Evolutionary conservation across 2,329 filamentous ascomycete species (phyloP), one percentile per base, ranked within the genome.

Genomic region (Verticillium nubilum): DNA sequence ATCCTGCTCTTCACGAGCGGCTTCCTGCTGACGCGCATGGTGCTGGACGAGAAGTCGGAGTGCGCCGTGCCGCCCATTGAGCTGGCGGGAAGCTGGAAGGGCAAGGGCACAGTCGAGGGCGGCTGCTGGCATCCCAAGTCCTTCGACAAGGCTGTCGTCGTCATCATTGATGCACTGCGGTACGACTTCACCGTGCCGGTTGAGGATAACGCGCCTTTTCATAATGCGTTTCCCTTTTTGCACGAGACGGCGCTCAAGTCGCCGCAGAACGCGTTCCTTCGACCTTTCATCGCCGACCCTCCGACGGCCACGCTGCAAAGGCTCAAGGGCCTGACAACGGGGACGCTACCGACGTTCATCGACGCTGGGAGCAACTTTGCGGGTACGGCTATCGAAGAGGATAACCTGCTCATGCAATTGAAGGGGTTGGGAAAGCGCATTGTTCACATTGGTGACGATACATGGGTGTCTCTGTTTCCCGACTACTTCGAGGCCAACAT

Each of bases 51-150:
- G 68, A 89, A 88, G 71, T 92, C 91, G 13, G 80, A 80, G 60
- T 95, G 91, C 72, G 76, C 79, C 12, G 74, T 79, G 50, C 86
- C 90, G 56, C 94, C 95, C 4, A 84, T 90, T 60, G 80, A 84
- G 33, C 57, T 61, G 23, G n/a, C 56, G 5, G 56, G 57, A 35
- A 75, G 71, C 59, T 79, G 77, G 78, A 63, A 70, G 35, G 74
- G 74, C 10, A 71, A 70, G 52, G 73, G 77, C 9, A 80, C 76
- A 17, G 73, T 78, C 2, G 76, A 84, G 25, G 79, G 82, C 60
- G 95, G 95, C 64, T 99, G 95, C 81, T 99, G 95, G 95, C 92
- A 98, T 72, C 91, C 92, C 33, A 96, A 92, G 77, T 91, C 87
- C 2, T 99, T 98, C 71, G 86, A 96, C 63, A 95, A 93, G 71